Conservation (phyloP, 2,329 filamentous ascomycete species). For the Beauveria brongniartii region DNA sequence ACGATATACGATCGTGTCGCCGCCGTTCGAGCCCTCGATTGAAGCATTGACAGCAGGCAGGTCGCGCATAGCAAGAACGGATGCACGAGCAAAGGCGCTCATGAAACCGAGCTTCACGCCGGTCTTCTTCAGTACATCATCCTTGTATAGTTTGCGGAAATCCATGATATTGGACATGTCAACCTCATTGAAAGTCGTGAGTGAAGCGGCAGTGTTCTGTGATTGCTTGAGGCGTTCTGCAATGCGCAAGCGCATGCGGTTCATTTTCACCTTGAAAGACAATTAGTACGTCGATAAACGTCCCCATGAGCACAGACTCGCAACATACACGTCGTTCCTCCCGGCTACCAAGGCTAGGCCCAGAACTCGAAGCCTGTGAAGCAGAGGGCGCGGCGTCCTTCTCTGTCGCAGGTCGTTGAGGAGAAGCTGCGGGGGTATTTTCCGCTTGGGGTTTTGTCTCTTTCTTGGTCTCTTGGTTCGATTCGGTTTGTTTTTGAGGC, state of each 20-base stretch:
- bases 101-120: constrained; percentile 99
- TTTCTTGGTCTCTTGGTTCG: constrained; percentile 20
- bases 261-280: constrained; percentile 89
- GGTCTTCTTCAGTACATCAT: constrained; percentile 90
- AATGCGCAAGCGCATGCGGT: constrained; percentile 96
- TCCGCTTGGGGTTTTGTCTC: constrained; percentile 24
- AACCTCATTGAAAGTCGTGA: constrained; percentile 98
- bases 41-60: constrained; percentile 93
- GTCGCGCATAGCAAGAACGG: constrained; percentile 86
- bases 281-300: not conserved
- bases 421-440: not conserved
- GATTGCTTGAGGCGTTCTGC: constrained; percentile 98
- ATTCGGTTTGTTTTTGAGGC: constrained; percentile 20
- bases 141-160: constrained; percentile 95
- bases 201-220: constrained; percentile 92
- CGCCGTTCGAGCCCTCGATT: constrained; percentile 89
- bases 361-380: constrained; percentile 11
- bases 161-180: constrained; percentile 98
- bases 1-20: constrained; percentile 95
- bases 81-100: constrained; percentile 91
- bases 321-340: constrained; percentile 76
- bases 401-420: constrained; percentile 10
- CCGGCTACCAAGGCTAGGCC: constrained; percentile 55
- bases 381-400: constrained; percentile 19
- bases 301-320: not conserved